phyloP scores from a whole-genome alignment of 352 stramenopile species.

The Phytopythium sindhum region DNA sequence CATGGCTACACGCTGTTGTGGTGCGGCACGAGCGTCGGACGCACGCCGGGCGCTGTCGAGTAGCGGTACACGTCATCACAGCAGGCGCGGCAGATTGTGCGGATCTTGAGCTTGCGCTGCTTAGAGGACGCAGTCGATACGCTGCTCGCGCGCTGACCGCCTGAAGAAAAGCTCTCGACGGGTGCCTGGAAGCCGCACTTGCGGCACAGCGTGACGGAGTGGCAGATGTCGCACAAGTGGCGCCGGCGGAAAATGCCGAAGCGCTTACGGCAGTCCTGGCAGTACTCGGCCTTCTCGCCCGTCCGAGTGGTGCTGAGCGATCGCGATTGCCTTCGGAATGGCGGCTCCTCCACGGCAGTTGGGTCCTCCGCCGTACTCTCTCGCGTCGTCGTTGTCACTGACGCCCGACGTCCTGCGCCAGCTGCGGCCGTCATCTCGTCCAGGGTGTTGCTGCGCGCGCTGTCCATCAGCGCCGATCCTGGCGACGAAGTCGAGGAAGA shows the following conservation, averaged over 20 bases:
- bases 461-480: constrained; percentile 22
- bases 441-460: constrained; percentile 20
- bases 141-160: constrained; percentile 20
- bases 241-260: constrained; percentile 61
- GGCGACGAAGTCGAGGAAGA: constrained; percentile 32
- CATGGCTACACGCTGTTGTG: background rate
- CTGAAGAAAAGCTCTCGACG: constrained; percentile 29
- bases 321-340: constrained; percentile 22
- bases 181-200: constrained; percentile 53
- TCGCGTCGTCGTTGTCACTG: constrained; percentile 5
- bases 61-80: constrained; percentile 48
- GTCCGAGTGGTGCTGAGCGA: constrained; percentile 14
- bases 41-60: constrained; percentile 29
- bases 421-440: constrained; percentile 6
- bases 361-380: constrained; percentile 8
- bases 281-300: constrained; percentile 27
- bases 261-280: constrained; percentile 53
- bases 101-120: constrained; percentile 43
- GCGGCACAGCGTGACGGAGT: constrained; percentile 48
- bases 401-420: background rate
- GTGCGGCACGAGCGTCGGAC: constrained; percentile 18
- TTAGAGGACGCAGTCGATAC: constrained; percentile 15
- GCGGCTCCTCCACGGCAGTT: background rate
- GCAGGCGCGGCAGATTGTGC: constrained; percentile 47
- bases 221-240: constrained; percentile 54